Evolutionary conservation across 805 yeast genomes (phyloP).

Genomic region (Myxozyma kluyveri): DNA sequence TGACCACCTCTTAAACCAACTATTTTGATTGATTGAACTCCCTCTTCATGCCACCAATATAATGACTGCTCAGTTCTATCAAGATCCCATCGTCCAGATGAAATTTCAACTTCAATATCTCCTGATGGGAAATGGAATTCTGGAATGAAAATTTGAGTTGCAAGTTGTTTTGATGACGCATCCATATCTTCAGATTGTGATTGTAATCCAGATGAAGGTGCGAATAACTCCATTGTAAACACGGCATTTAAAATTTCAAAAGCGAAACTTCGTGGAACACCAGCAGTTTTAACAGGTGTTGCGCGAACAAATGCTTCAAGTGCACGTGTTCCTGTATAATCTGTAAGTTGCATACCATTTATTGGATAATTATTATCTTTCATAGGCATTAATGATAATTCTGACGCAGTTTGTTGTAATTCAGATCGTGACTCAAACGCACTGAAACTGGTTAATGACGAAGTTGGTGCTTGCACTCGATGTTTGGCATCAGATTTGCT

Average conservation of each 20-base stretch:
- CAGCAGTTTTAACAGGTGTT: conserved; percentile 61
- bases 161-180: conserved; percentile 30
- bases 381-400: conserved; percentile 6
- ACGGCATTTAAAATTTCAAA: conserved; percentile 54
- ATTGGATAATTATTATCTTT: neutral
- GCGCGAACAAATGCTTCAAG: conserved; percentile 76
- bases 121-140: conserved; percentile 62
- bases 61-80: conserved; percentile 54
- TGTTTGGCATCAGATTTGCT: conserved; percentile 40
- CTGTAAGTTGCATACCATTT: neutral
- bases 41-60: conserved; percentile 66
- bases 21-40: conserved; percentile 40
- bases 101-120: conserved; percentile 48
- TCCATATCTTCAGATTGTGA: neutral
- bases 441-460: neutral
- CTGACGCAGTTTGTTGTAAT: conserved; percentile 5
- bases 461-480: neutral
- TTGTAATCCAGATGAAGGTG: neutral
- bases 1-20: conserved; percentile 24
- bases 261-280: conserved; percentile 52
- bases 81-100: conserved; percentile 57
- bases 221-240: conserved; percentile 46
- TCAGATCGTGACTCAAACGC: conserved; percentile 1
- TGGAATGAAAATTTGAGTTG: conserved; percentile 70
- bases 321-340: conserved; percentile 65